Percentiles rank a stretch among this genome's conserved stretches.
phyloP scores from a whole-genome alignment of 768 basidiomycete species.

The Bullera alba region DNA sequence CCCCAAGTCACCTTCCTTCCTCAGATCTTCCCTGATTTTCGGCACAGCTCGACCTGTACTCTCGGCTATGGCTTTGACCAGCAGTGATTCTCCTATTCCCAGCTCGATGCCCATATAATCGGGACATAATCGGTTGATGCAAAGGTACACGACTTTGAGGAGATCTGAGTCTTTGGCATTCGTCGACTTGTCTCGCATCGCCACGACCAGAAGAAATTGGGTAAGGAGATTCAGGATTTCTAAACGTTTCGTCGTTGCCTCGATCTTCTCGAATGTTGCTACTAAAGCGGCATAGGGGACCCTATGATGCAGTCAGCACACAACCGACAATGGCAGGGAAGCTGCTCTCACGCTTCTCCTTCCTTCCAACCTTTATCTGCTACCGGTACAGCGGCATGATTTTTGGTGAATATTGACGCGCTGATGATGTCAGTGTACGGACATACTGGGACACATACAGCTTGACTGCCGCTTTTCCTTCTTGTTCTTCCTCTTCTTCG shows the following conservation, averaged over 20 bases:
- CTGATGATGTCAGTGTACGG: conserved; percentile 11
- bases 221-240: conserved; percentile 88
- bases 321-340: background rate
- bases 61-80: conserved; percentile 91
- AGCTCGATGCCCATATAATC: conserved; percentile 93
- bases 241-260: conserved; percentile 87
- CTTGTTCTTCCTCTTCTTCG: conserved; percentile 42
- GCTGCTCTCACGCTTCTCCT: conserved; percentile 64
- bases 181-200: conserved; percentile 69
- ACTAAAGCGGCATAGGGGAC: conserved; percentile 91
- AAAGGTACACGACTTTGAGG: conserved; percentile 84
- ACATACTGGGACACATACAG: conserved; percentile 49
- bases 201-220: conserved; percentile 79
- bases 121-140: conserved; percentile 89
- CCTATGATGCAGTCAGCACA: conserved; percentile 48
- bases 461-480: conserved; percentile 54
- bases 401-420: conserved; percentile 40
- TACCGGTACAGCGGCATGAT: conserved; percentile 22
- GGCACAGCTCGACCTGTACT: conserved; percentile 81
- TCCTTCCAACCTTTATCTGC: conserved; percentile 69
- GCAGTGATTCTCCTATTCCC: conserved; percentile 88
- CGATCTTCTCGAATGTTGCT: conserved; percentile 79
- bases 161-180: conserved; percentile 60
- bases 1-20: conserved; percentile 91
- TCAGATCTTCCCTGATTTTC: conserved; percentile 81